Evolutionary conservation across 2,329 filamentous ascomycete species (phyloP).

Genomic region (Fusarium agapanthi): DNA sequence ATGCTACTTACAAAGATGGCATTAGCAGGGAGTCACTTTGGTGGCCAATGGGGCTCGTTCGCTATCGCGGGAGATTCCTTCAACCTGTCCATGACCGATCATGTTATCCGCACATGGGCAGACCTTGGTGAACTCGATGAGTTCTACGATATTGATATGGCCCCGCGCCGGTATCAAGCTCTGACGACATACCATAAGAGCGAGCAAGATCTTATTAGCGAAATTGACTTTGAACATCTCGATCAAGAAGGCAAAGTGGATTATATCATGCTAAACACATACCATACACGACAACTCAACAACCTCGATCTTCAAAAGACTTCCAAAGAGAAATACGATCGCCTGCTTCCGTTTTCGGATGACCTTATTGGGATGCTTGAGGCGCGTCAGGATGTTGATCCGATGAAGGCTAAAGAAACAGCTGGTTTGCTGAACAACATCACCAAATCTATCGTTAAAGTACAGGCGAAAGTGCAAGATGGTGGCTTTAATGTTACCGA

Average conservation of each 20-base stretch:
- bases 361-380: constrained; percentile 19
- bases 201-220: constrained; percentile 6
- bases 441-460: constrained; percentile 10
- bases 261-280: constrained; percentile 27
- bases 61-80: background rate
- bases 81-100: constrained; percentile 21
- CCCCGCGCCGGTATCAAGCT: constrained; percentile 5
- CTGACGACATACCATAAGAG: constrained; percentile 9
- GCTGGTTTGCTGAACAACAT: constrained; percentile 17
- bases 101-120: constrained; percentile 26
- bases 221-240: constrained; percentile 13
- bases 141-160: constrained; percentile 25
- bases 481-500: constrained; percentile 19
- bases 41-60: background rate
- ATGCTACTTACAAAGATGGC: constrained; percentile 4
- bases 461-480: constrained; percentile 8
- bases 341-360: background rate
- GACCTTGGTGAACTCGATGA: constrained; percentile 13
- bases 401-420: constrained; percentile 20
- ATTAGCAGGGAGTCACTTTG: background rate
- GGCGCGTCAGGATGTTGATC: constrained; percentile 25
- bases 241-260: constrained; percentile 29
- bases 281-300: constrained; percentile 21
- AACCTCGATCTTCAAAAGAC: constrained; percentile 12
- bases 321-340: background rate